Conservation (phyloP, 768 basidiomycete species). For the Exidia glandulosa region DNA sequence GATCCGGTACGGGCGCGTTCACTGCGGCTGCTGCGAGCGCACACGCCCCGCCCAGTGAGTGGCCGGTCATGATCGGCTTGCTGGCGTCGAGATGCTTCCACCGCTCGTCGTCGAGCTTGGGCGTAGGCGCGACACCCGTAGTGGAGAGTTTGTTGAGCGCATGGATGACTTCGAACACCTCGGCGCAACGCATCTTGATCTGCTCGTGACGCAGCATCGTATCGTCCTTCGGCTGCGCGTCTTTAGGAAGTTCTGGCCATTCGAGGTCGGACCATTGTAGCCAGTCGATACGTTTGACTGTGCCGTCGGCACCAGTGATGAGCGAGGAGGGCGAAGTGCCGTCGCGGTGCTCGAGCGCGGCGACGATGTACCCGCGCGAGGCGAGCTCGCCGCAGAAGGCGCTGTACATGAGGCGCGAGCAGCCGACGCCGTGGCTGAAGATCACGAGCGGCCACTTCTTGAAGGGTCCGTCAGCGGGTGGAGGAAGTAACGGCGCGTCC, state of each 20-base stretch:
- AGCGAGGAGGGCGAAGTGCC: conserved; percentile 30
- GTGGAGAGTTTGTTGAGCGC: neutral
- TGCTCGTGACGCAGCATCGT: conserved; percentile 18
- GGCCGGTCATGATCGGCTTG: conserved; percentile 20
- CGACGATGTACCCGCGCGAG: conserved; percentile 33
- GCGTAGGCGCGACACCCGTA: neutral
- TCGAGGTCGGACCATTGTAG: conserved; percentile 20
- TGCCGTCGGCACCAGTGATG: conserved; percentile 12
- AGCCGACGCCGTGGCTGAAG: conserved; percentile 37
- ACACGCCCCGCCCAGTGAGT: conserved; percentile 22
- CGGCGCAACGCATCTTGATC: conserved; percentile 19
- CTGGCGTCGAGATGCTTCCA: conserved; percentile 12
- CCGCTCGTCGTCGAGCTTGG: neutral
- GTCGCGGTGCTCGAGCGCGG: conserved; percentile 36
- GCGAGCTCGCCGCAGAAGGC: conserved; percentile 36
- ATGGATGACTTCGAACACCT: conserved; percentile 17
- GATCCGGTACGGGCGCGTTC: no score
- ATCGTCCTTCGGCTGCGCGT: conserved; percentile 21
- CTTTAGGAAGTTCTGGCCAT: conserved; percentile 21
- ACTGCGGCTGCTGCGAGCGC: conserved; percentile 5
- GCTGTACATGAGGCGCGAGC: conserved; percentile 29
- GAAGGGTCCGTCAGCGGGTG: conserved; percentile 1
- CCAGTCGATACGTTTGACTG: conserved; percentile 21
- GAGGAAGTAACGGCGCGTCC: conserved; percentile 15
- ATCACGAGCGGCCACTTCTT: conserved; percentile 29